These are phyloP conservation scores for Tricladium varicosporioides DNA, from an alignment of 2,329 filamentous ascomycete genomes.

Conservation along the genomic window DNA sequence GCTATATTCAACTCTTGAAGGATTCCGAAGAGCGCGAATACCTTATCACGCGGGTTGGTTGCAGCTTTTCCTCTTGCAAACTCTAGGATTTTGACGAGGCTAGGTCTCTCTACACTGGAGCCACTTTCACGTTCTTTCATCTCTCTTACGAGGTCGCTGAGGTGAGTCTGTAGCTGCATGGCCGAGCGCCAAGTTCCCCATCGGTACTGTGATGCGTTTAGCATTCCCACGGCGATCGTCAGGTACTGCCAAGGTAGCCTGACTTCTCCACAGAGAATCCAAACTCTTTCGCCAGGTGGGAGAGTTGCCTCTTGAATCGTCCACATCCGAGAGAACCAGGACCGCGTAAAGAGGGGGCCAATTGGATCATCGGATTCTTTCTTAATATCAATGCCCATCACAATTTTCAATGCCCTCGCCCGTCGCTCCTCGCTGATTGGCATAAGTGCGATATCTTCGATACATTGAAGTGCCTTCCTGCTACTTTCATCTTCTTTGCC, in stretches of 20 bases:
- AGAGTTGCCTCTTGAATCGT: conserved; percentile 6
- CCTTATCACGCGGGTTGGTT: conserved; percentile 7
- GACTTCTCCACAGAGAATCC: background rate
- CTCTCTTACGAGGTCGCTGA: background rate
- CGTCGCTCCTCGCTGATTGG: background rate
- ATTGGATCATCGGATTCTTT: background rate
- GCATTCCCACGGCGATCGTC: background rate
- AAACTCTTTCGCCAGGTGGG: background rate
- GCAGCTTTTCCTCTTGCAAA: background rate
- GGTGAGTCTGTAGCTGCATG: background rate
- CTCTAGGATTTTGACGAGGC: background rate
- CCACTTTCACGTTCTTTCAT: background rate
- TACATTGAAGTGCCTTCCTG: background rate
- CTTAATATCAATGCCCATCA: background rate
- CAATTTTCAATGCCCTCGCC: background rate
- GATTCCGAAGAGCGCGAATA: conserved; percentile 4
- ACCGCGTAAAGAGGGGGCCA: conserved; percentile 2
- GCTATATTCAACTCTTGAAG: background rate
- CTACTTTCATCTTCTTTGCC: conserved; percentile 1
- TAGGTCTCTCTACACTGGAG: background rate
- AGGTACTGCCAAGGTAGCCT: background rate
- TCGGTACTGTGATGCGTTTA: background rate
- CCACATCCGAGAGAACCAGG: conserved; percentile 13
- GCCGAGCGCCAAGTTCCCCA: background rate
- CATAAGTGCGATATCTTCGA: background rate